Evolutionary conservation across 768 basidiomycete genomes (phyloP).

Genomic region (Russula sp.): DNA sequence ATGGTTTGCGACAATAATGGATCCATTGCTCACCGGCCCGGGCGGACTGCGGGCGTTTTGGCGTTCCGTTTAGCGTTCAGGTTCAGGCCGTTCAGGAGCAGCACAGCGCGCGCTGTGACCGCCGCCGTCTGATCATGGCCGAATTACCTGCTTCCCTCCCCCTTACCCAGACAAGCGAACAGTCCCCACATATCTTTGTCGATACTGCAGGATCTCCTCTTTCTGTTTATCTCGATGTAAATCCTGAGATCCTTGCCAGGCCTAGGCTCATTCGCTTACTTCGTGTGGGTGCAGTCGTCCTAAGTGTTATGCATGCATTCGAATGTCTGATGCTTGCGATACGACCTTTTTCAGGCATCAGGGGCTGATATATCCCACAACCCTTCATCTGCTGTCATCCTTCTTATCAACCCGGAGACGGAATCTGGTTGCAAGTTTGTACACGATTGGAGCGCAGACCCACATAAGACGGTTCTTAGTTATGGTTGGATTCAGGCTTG

Average conservation of each 20-base stretch:
- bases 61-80: too few species aligned
- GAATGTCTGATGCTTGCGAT: not conserved
- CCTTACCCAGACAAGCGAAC: constrained; percentile 7
- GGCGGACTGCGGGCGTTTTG: not conserved
- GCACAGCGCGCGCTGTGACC: not conserved
- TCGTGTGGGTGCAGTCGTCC: constrained; percentile 12
- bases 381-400: constrained; percentile 45
- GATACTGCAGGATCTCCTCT: constrained; percentile 37
- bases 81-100: too few species aligned
- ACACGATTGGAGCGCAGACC: constrained; percentile 48
- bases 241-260: constrained; percentile 38
- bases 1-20: not conserved
- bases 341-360: constrained; percentile 34
- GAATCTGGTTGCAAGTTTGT: constrained; percentile 50
- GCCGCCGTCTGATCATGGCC: not conserved
- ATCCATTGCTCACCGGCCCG: not conserved
- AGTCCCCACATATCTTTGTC: constrained; percentile 30
- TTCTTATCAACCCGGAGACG: constrained; percentile 50
- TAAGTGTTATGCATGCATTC: not conserved
- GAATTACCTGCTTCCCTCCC: not conserved
- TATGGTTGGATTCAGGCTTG: constrained; percentile 47
- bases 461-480: constrained; percentile 42
- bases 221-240: constrained; percentile 51
- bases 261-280: constrained; percentile 42
- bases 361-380: constrained; percentile 48